Base-by-base conservation (phyloP, 768 basidiomycete species). In the Candolleomyces efflorescens region DNA sequence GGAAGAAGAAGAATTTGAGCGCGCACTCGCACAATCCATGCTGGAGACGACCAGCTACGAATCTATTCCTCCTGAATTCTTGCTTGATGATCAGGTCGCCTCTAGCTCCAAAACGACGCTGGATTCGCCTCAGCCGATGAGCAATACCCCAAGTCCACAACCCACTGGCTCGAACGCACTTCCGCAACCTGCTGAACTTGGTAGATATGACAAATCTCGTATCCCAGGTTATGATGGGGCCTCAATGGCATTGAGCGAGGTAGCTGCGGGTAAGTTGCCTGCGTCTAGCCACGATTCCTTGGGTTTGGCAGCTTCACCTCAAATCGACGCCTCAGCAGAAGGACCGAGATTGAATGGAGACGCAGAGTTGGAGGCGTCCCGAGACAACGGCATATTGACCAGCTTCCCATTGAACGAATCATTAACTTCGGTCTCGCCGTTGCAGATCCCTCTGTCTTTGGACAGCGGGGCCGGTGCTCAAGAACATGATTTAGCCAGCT, bases 1-100 rank as follows among this genome's bases (percentile, higher is more conserved):
- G 60, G 88, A 91, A 65, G 86, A 89, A 57, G 83, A 84, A 27
- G 85, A 90, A 44, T 72, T 91, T 13, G 82, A 81, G 20, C 76
- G 76, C 60, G 90, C 88, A 0, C 62, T 92, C 57, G 78, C 82
- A 61, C 71, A 70, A 53, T 73, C 72, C 1, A 62, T 73, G 63
- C 43, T 63, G 36, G 61, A 63, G 3, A 64, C 62, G n/a, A 64
- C 60, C 44, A 62, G 48, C 20, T 58, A 62, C 39, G n/a, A 37
- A 3, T 49, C 27, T 36, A 55, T 58, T n/a, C 61, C 61, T 6
- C 63, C 62, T 54, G 60, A 63, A 41, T 38, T 17, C 41, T 12
- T 24, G 36, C 27, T 41, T 11, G 22, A 53, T 1, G 43, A 22
- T 24, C 45, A 53, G 7, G 22, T 26, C 27, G 37, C 54, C 13